Evolutionary conservation across 345 rosid genomes (phyloP), one percentile per base, ranked within the genome.

Genomic region (Euphorbia lathyris): DNA sequence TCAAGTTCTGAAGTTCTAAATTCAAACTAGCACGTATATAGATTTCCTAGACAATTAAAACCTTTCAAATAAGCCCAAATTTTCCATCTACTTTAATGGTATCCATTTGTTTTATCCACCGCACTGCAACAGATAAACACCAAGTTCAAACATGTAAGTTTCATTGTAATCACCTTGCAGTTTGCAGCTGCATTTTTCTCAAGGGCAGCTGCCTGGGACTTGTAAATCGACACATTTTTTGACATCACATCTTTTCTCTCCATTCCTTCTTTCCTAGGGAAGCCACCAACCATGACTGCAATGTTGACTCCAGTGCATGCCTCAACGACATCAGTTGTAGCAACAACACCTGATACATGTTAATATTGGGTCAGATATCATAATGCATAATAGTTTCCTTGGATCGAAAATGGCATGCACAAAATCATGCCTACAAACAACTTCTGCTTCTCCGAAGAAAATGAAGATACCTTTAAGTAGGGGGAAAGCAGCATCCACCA

Each of bases 251-350:
- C 99, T 79, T 95, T 95, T 76, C 99, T 90, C 78, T 95, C 99
- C 99, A 95, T 95, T 40, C 99, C 99, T 83, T 95, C 99, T 70
- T 95, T 95, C 75, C 99, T 87, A 0, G 98, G 99, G 86, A 95
- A 95, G 25, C 99, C 99, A 79, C 99, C 99, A 66, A 95, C 99
- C 99, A 95, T 95, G 74, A 95, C 90, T 19, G 98, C 99, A 72
- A 95, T 45, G 23, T 69, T 86, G 67, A 95, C 99, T 52, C 93
- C 93, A 59, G 94, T 90, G 88, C 99, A 95, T 13, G 96, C 99
- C 81, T 95, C 99, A 65, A 95, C 84, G 58, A 67, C 98, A 77
- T 95, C 98, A 51, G 98, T 92, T 58, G 98, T 95, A 61, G 99
- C 99, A 79, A 95, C 91, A 82, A 95, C 98, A 55, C 99, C 99